A percentile compares a stretch with the other conserved stretches of the same genome.
These are phyloP conservation scores for Trichoderma semiorbis DNA, from an alignment of 2,329 filamentous ascomycete genomes.

Conservation along the genomic window DNA sequence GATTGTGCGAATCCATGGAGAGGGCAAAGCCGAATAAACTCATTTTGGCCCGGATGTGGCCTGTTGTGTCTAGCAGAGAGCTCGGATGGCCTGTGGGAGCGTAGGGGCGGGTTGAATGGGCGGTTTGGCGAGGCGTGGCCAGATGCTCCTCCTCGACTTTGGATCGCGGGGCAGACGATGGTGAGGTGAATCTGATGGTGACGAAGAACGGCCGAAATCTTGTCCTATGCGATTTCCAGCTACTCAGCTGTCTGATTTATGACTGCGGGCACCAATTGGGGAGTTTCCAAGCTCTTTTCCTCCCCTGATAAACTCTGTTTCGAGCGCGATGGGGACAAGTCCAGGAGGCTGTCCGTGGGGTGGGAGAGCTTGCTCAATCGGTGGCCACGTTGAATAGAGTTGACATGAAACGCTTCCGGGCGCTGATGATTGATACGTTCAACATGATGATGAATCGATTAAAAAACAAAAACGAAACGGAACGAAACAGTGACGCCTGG, in stretches of 20 bases:
- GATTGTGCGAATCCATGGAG: slow-evolving; percentile 15
- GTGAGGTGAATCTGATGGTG: neutral
- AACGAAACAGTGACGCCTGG: neutral
- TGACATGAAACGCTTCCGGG: neutral
- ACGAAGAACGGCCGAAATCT: neutral
- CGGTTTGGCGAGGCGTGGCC: neutral
- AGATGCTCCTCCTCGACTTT: neutral
- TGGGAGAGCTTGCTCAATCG: neutral
- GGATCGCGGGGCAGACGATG: neutral
- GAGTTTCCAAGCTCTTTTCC: neutral
- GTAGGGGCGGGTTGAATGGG: neutral
- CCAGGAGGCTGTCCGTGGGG: neutral
- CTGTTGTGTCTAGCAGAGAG: neutral
- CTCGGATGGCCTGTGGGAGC: neutral
- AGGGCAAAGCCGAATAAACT: neutral
- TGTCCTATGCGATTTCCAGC: neutral
- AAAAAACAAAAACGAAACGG: neutral
- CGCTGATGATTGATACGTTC: neutral
- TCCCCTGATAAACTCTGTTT: neutral
- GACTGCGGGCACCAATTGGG: neutral
- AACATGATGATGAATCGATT: neutral
- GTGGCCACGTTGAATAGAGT: neutral
- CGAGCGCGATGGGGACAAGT: neutral
- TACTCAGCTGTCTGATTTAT: neutral
- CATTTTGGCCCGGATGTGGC: slow-evolving; percentile 11